These are phyloP conservation scores for Pseudocercospora crystallina DNA, from an alignment of 2,329 filamentous ascomycete species.

Conservation along the genomic window DNA sequence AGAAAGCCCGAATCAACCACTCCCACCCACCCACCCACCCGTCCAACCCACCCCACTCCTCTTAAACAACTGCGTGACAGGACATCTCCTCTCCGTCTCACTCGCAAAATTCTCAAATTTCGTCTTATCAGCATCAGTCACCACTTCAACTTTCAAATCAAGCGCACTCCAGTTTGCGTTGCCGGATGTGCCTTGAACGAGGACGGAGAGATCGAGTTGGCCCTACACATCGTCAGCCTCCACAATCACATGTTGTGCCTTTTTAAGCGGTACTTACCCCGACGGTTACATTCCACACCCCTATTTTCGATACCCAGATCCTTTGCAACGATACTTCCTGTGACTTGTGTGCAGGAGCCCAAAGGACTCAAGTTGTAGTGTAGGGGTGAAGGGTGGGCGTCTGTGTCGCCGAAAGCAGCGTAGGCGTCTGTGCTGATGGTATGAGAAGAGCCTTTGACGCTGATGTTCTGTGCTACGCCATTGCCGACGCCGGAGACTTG, in stretches of 20 bases:
- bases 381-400: conserved; percentile 12
- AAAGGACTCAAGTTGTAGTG: conserved; percentile 15
- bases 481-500: conserved; percentile 2
- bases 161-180: conserved; percentile 16
- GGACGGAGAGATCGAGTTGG: conserved; percentile 11
- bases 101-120: conserved; percentile 16
- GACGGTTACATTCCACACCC: conserved; percentile 12
- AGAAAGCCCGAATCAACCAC: too few relatives aligned
- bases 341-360: conserved; percentile 16
- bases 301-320: conserved; percentile 12
- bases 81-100: conserved; percentile 17
- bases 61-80: conserved; percentile 11
- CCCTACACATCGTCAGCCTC: neutral
- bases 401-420: conserved; percentile 10
- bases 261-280: too few relatives aligned
- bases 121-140: conserved; percentile 2
- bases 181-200: conserved; percentile 9
- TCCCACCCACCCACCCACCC: conserved; percentile 5
- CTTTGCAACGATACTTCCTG: conserved; percentile 14
- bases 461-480: conserved; percentile 6
- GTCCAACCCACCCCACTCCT: conserved; percentile 11
- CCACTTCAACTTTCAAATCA: conserved; percentile 6
- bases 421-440: conserved; percentile 6
- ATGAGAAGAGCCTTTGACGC: conserved; percentile 3
- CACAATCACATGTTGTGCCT: too few relatives aligned